Base-by-base conservation (phyloP, 768 basidiomycete genomes). In the Podaxis mareebaensis region DNA sequence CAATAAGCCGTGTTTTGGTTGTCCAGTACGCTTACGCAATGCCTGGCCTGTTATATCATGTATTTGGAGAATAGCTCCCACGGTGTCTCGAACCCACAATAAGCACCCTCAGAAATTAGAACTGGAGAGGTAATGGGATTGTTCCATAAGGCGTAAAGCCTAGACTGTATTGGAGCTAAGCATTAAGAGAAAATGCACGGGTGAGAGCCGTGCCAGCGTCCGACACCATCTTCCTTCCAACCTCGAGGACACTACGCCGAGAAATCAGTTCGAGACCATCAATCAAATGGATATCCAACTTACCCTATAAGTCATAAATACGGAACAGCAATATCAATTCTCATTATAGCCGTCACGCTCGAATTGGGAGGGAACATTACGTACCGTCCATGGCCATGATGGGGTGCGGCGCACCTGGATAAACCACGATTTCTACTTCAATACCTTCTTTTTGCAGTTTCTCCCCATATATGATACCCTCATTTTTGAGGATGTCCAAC, bases 341-440 rank as follows among this genome's bases (percentile, higher is more conserved):
- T 49, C 15, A 51, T 24, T n/a, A 33, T 33, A 36, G n/a, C 11
- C 33, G 39, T 38, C 20, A 10, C 30, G 30, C 30, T 33, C 30
- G 33, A 39, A 53, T n/a, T 20, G 4, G 3, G 28, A 20, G 20
- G 8, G 39, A 48, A 49, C 53, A 53, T 2, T 54, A 72, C 86
- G 65, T 64, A 87, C 86, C 87, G 63, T 90, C 89, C 88, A 91
- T 89, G 5, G 85, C 86, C 83, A 91, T 85, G 48, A 89, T 83
- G 0, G 84, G 88, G 76, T 91, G 89, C 30, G 90, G 90, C 3
- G 85, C 87, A 11, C 81, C 82, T 67, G 82, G 78, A 71, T 91
- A 92, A 22, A 85, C 71, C 68, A 80, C 80, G 0, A 81, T 74
- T 51, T 87, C 81, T 10, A 83, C 83, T 22, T 80, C 72, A 12